Conservation (phyloP, 129 eudicot genomes). For the Cynara cardunculus region DNA sequence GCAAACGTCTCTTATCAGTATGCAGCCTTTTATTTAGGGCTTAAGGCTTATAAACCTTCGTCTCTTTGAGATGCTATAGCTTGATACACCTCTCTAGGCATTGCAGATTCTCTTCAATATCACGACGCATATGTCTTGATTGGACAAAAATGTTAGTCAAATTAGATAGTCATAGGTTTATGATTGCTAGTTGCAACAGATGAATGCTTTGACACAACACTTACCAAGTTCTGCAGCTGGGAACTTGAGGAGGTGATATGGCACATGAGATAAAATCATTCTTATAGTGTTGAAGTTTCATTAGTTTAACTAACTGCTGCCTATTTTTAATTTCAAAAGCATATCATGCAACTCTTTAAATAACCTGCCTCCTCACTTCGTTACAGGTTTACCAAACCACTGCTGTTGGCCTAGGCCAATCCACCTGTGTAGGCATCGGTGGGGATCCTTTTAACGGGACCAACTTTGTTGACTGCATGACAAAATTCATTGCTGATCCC, state of each 20-base stretch:
- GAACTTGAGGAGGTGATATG: slow-evolving; percentile 4
- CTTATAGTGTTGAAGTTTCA: not conserved
- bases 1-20: not conserved
- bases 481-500: slow-evolving; percentile 92
- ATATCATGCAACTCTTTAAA: not conserved
- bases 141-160: not conserved
- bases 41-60: not conserved
- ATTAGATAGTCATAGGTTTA: not conserved
- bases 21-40: not conserved
- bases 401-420: slow-evolving; percentile 95
- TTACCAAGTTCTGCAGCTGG: not conserved
- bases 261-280: slow-evolving; percentile 12
- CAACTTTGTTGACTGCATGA: slow-evolving; percentile 95
- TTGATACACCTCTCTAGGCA: not conserved
- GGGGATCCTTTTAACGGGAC: slow-evolving; percentile 99
- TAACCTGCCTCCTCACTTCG: not conserved
- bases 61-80: not conserved
- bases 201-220: not conserved
- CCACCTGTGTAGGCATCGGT: slow-evolving; percentile 97
- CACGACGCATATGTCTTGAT: not conserved
- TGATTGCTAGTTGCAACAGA: not conserved
- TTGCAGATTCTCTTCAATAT: not conserved
- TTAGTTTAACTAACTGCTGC: not conserved
- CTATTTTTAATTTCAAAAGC: not conserved
- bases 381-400: slow-evolving; percentile 97